A percentile compares a stretch with the other conserved stretches of the same genome.
Evolutionary conservation across 495 filamentous ascomycete species (phyloP).

Genomic region (Penicillium cosmopolitanum): DNA sequence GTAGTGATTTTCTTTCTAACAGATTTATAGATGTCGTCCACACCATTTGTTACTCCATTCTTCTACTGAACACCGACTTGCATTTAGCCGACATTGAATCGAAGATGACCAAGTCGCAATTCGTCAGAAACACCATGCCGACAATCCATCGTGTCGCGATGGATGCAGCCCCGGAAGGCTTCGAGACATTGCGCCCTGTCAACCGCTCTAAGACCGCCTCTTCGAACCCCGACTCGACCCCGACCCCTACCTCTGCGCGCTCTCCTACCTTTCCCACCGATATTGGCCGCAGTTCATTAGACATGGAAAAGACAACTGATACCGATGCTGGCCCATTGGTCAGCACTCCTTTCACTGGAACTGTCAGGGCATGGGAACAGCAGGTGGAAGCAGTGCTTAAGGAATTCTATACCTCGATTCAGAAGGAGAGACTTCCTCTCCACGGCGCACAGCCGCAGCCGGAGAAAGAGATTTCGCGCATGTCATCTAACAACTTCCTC

Average conservation of each 20-base stretch:
- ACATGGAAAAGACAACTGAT: constrained; percentile 32
- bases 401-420: constrained; percentile 89
- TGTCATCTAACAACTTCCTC: constrained; percentile 51
- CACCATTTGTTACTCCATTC: constrained; percentile 94
- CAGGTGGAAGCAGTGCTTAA: constrained; percentile 90
- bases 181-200: constrained; percentile 57
- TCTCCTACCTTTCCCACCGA: constrained; percentile 31
- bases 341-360: constrained; percentile 75
- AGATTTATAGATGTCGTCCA: constrained; percentile 79
- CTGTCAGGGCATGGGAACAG: constrained; percentile 80
- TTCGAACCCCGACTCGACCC: constrained; percentile 15
- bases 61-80: constrained; percentile 94
- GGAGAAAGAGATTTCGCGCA: constrained; percentile 42
- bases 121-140: constrained; percentile 94
- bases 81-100: constrained; percentile 92
- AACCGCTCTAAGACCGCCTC: constrained; percentile 36
- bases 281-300: constrained; percentile 17
- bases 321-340: constrained; percentile 65
- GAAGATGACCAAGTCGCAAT: constrained; percentile 94
- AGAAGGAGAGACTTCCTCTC: constrained; percentile 80
- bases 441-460: constrained; percentile 63
- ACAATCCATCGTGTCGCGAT: constrained; percentile 77
- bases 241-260: constrained; percentile 25
- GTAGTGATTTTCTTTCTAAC: constrained; percentile 14
- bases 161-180: constrained; percentile 69